These are phyloP conservation scores for Ceratobasidium sp. DNA, from an alignment of 1,284 basidiomycete genomes.

Conservation along the genomic window DNA sequence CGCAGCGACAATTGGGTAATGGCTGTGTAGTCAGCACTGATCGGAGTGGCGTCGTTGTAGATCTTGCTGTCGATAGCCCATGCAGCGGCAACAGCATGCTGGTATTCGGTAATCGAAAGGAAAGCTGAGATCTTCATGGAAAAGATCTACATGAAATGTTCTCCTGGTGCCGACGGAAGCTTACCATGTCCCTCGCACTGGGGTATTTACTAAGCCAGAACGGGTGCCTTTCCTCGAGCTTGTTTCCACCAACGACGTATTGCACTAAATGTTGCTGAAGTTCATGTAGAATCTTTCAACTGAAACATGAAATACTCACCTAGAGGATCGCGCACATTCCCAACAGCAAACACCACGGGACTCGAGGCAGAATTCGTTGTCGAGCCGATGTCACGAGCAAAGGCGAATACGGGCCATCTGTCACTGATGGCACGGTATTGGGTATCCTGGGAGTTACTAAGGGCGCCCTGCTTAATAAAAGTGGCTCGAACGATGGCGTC, in stretches of 20 bases:
- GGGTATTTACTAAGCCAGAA: conserved; percentile 62
- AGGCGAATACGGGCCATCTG: conserved; percentile 70
- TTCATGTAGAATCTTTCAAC: too few relatives aligned
- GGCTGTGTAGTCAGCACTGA: conserved; percentile 58
- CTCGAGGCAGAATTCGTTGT: conserved; percentile 29
- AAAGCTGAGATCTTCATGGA: conserved; percentile 61
- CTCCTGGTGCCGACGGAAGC: conserved; percentile 45
- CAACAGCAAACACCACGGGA: conserved; percentile 62
- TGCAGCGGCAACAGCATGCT: conserved; percentile 58
- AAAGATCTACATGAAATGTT: conserved; percentile 44
- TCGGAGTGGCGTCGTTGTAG: background rate
- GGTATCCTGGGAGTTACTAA: conserved; percentile 64
- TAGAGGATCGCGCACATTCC: conserved; percentile 65
- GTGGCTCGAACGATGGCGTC: conserved; percentile 63
- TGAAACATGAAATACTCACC: too few relatives aligned
- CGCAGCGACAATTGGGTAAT: conserved; percentile 66
- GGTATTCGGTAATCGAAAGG: conserved; percentile 56
- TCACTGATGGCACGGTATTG: conserved; percentile 65
- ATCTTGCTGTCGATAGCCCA: conserved; percentile 60
- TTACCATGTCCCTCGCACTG: conserved; percentile 55
- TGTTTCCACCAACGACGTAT: conserved; percentile 61
- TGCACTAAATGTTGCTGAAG: conserved; percentile 52
- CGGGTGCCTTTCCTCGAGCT: conserved; percentile 56
- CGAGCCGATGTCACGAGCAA: conserved; percentile 61
- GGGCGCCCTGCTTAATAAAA: conserved; percentile 62